These are phyloP conservation scores for Cercospora zeina DNA, from an alignment of 2,329 filamentous ascomycete species.

Conservation along the genomic window DNA sequence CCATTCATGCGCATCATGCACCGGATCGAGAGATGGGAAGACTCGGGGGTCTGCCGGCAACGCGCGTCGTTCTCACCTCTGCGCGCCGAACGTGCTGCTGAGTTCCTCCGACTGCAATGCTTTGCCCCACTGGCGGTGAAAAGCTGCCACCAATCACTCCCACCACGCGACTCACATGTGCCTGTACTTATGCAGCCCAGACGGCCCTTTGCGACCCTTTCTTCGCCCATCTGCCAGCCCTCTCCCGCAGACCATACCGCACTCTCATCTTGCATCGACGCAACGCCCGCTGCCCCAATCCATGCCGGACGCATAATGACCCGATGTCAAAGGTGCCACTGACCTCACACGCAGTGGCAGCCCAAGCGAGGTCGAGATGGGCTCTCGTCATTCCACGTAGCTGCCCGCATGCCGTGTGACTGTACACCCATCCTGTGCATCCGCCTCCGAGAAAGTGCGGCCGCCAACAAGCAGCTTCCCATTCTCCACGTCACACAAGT, in stretches of 20 bases:
- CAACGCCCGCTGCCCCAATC: not conserved
- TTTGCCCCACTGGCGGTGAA: not conserved
- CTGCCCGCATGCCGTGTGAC: constrained; percentile 2
- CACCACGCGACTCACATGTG: not conserved
- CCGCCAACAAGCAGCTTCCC: not conserved
- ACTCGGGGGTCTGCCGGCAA: not conserved
- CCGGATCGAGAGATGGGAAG: not conserved
- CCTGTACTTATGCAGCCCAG: not conserved
- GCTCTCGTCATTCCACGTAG: constrained; percentile 15
- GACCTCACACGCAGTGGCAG: constrained; percentile 3
- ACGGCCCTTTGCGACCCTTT: constrained; percentile 1
- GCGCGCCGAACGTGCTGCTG: not conserved
- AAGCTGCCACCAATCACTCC: constrained; percentile 2
- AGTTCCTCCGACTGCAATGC: not conserved
- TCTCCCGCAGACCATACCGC: not conserved
- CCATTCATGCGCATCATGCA: constrained; percentile 4
- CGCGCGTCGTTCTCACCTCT: not conserved
- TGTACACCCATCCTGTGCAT: not conserved
- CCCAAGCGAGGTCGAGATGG: constrained; percentile 15
- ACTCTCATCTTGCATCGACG: not conserved
- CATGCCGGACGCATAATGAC: too few species aligned
- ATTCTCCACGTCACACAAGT: not conserved
- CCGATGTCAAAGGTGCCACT: not conserved
- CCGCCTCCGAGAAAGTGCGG: not conserved
- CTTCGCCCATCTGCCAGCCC: not conserved